These are phyloP conservation scores for Coemansia sp. DNA, from an alignment of 192 early-diverging fungal genomes.

Conservation along the genomic window DNA sequence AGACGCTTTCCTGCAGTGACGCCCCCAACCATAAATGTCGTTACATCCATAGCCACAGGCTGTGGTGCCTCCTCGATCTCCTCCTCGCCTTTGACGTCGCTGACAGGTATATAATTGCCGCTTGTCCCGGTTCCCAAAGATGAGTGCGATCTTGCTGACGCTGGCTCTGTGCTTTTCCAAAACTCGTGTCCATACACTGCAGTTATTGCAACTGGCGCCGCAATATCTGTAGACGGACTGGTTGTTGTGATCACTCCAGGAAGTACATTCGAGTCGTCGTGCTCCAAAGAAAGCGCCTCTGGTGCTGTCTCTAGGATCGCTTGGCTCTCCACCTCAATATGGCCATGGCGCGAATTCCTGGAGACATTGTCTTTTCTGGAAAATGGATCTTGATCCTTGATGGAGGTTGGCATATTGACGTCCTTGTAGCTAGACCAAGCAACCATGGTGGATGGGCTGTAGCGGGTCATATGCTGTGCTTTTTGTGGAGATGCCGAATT, in stretches of 20 bases:
- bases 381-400: slow-evolving; percentile 30
- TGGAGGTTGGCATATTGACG: slow-evolving; percentile 17
- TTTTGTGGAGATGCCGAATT: slow-evolving; percentile 41
- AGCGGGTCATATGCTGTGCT: slow-evolving; percentile 18
- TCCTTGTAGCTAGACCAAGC: slow-evolving; percentile 48
- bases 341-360: background rate
- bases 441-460: slow-evolving; percentile 36
- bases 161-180: slow-evolving; percentile 30
- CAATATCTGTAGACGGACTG: slow-evolving; percentile 19
- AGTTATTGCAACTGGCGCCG: background rate
- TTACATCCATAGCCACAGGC: slow-evolving; percentile 50
- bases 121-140: slow-evolving; percentile 42
- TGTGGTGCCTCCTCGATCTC: slow-evolving; percentile 55
- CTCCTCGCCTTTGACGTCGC: slow-evolving; percentile 31
- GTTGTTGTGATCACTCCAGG: background rate
- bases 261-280: background rate
- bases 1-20: slow-evolving; percentile 40
- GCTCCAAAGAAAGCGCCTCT: background rate
- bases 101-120: slow-evolving; percentile 10
- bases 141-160: slow-evolving; percentile 48
- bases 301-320: background rate
- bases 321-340: background rate
- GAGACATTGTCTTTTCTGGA: background rate
- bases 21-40: slow-evolving; percentile 52
- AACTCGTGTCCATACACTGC: slow-evolving; percentile 19